Evolutionary conservation across 805 yeast genomes (phyloP), one percentile per base, ranked within the genome.

Genomic region (Pichia kluyveri): DNA sequence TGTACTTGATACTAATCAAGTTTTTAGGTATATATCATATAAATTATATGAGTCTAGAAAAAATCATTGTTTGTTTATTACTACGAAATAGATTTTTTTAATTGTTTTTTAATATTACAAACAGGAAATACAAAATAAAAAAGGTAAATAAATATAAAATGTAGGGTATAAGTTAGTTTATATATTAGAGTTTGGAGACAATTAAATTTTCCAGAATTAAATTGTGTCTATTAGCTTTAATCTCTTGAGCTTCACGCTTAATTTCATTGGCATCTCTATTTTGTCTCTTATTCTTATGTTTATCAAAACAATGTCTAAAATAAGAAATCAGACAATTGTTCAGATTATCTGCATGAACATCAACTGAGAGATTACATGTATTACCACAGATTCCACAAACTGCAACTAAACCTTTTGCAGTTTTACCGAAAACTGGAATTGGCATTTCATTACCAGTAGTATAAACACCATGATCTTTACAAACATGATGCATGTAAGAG

Each of bases 21-120:
- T 96, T 1, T 87, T 76, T 69, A 86, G 85, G 65, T 76, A 77
- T 51, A 65, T 86, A 42, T 83, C 93, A 3, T 89, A 83, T 52
- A 77, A 80, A 53, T 87, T 86, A 62, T 96, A 88, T 60, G 95
- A 93, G 4, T 59, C 58, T 23, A 58, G 50, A n/a, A 58, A 60
- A 43, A 44, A 44, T 15, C 44, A 17, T 8, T 5, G 12, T n/a
- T 44, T 36, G 4, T n/a, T 8, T n/a, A 17, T 4, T 3, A 37
- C 7, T 39, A 15, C 14, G 5, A 9, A 5, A 30, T 30, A 30
- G 23, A 19, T 19, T 19, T 19, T 19, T 19, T 19, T 19, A 19
- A 19, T 19, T 19, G 4, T 19, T 19, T 19, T 19, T 19, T 19
- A 19, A 19, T 19, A 19, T 19, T 19, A 19, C 23, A 19, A 19